A percentile compares a stretch with the other conserved stretches of the same genome.
These are phyloP conservation scores for Flaveria floridana DNA, from an alignment of 140 eudicot genomes.

Conservation along the genomic window DNA sequence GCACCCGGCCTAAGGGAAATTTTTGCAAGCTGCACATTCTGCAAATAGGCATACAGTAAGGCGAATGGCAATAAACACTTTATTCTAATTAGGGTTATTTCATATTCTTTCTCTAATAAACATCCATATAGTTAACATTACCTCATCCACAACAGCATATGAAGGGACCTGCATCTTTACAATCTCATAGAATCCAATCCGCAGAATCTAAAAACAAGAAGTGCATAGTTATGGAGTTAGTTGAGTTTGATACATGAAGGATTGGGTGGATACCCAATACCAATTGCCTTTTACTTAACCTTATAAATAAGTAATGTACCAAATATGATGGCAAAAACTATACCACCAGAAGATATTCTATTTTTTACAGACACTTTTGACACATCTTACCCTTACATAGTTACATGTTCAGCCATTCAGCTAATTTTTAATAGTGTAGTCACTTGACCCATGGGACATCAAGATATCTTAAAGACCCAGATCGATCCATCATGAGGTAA, in stretches of 20 bases:
- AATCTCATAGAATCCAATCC: slow-evolving; percentile 85
- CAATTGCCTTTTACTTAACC: neutral
- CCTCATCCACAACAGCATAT: slow-evolving; percentile 93
- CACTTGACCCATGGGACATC: neutral
- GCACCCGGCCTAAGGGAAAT: slow-evolving; percentile 93
- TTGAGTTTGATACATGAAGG: neutral
- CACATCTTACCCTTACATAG: neutral
- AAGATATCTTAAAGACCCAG: neutral
- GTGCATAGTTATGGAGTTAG: slow-evolving; percentile 19
- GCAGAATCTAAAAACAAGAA: slow-evolving; percentile 60
- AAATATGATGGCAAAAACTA: neutral
- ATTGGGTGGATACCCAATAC: neutral
- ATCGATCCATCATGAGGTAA: neutral
- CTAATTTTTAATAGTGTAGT: neutral
- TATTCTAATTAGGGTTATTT: neutral
- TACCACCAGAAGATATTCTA: neutral
- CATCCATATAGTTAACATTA: slow-evolving; percentile 24
- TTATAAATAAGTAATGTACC: neutral
- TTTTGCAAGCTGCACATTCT: slow-evolving; percentile 96
- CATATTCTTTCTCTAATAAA: slow-evolving; percentile 13
- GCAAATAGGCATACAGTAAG: slow-evolving; percentile 30
- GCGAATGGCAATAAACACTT: slow-evolving; percentile 7
- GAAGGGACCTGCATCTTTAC: slow-evolving; percentile 84
- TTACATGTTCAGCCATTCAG: neutral
- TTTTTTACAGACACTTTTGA: neutral